These are phyloP conservation scores for Coccinonectria pachysandricola DNA, from an alignment of 2,329 filamentous ascomycete species.

Conservation along the genomic window DNA sequence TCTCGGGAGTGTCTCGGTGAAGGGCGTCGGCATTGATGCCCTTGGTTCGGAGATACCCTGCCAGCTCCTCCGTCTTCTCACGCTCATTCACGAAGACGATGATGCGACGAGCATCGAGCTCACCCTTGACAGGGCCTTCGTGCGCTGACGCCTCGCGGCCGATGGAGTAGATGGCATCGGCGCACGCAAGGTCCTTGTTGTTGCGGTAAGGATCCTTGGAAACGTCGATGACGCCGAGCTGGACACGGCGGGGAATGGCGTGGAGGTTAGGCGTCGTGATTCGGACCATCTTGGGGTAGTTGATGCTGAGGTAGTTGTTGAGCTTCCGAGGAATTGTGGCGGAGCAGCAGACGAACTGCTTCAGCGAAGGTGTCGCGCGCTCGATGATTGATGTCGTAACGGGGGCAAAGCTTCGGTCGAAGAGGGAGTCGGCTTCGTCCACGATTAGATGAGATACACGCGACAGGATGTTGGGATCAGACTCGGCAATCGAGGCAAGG, in stretches of 20 bases:
- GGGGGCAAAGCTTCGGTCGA: conserved; percentile 85
- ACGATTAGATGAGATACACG: conserved; percentile 80
- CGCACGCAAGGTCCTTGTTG: conserved; percentile 87
- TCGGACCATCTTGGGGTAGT: conserved; percentile 73
- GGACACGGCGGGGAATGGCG: conserved; percentile 87
- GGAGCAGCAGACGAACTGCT: conserved; percentile 85
- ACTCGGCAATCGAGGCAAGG: conserved; percentile 75
- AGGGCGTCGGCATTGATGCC: conserved; percentile 82
- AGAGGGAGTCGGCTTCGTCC: conserved; percentile 91
- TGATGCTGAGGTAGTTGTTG: conserved; percentile 70
- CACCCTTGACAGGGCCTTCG: conserved; percentile 43
- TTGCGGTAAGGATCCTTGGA: conserved; percentile 87
- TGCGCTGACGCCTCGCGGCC: conserved; percentile 60
- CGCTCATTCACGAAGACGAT: conserved; percentile 96
- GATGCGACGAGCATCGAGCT: conserved; percentile 67
- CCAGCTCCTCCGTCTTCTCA: conserved; percentile 73
- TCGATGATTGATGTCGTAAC: conserved; percentile 77
- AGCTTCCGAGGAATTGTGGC: conserved; percentile 89
- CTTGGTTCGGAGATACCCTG: conserved; percentile 69
- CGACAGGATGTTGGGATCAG: conserved; percentile 86
- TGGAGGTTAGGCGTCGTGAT: conserved; percentile 94
- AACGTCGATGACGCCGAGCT: conserved; percentile 86
- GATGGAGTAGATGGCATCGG: conserved; percentile 89
- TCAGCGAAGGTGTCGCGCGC: conserved; percentile 66
- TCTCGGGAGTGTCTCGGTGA: conserved; percentile 71